A percentile compares a stretch with the other conserved stretches of the same genome.
These are phyloP conservation scores for Gymnopilus dilepis DNA, from an alignment of 768 basidiomycete species.

Conservation along the genomic window DNA sequence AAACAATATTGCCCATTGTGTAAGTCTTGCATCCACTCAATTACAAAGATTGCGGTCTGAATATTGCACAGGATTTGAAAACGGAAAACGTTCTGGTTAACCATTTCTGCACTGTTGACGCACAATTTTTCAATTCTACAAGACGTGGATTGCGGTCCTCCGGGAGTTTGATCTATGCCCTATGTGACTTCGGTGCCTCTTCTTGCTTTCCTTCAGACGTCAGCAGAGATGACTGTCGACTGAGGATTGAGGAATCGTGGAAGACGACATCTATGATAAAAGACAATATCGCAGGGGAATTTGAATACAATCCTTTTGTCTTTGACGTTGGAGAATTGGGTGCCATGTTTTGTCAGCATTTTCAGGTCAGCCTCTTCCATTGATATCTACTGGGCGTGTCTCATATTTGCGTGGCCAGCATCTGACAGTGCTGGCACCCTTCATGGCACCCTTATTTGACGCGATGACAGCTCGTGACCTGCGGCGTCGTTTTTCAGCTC, in stretches of 20 bases:
- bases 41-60: neutral
- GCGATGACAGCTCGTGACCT: constrained; percentile 31
- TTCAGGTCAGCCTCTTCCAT: neutral
- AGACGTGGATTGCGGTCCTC: constrained; percentile 7
- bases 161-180: constrained; percentile 20
- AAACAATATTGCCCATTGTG: constrained; percentile 26
- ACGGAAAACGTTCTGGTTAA: constrained; percentile 23
- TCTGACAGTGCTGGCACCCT: constrained; percentile 21
- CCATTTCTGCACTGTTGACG: constrained; percentile 9
- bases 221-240: neutral
- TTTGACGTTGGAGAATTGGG: constrained; percentile 18
- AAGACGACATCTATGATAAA: constrained; percentile 2
- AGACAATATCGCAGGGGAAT: constrained; percentile 25
- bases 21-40: neutral
- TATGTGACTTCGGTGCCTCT: constrained; percentile 28
- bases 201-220: constrained; percentile 19
- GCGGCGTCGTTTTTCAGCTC: constrained; percentile 29
- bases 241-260: constrained; percentile 18
- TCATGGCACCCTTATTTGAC: constrained; percentile 35
- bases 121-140: neutral
- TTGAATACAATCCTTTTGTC: constrained; percentile 31
- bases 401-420: constrained; percentile 19
- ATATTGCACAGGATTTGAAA: constrained; percentile 11
- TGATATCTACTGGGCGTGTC: too few relatives aligned
- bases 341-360: constrained; percentile 13